Percentiles rank a stretch among this genome's conserved stretches.
Evolutionary conservation across 1,139 yeast species (phyloP).

Genomic region (Magnusiomyces suaveolens): DNA sequence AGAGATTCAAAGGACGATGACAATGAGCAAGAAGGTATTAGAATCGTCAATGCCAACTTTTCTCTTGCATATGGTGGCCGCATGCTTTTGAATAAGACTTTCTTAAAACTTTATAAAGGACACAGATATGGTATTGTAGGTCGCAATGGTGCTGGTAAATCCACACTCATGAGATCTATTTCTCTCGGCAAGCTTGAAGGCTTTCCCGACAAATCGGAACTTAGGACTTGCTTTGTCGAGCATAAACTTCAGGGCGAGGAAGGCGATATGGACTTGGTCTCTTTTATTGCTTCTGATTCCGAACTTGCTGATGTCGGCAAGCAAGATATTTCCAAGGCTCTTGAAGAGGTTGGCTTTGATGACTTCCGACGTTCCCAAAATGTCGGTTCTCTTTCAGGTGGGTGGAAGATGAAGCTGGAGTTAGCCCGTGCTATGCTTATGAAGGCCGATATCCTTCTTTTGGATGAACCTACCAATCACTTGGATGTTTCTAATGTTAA

Average conservation of each 20-base stretch:
- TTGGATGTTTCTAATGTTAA: constrained; percentile 89
- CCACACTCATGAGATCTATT: constrained; percentile 93
- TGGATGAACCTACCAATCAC: constrained; percentile 98
- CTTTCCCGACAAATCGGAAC: constrained; percentile 80
- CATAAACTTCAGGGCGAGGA: constrained; percentile 94
- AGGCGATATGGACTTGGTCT: constrained; percentile 78
- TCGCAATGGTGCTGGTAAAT: constrained; percentile 97
- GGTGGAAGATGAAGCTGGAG: constrained; percentile 87
- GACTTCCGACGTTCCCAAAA: constrained; percentile 80
- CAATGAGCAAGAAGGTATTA: constrained; percentile 61
- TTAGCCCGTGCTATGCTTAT: constrained; percentile 96
- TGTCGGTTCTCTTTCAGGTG: constrained; percentile 94
- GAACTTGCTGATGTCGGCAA: constrained; percentile 55
- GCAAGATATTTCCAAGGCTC: constrained; percentile 65
- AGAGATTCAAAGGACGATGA: constrained; percentile 51
- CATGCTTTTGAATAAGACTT: constrained; percentile 90
- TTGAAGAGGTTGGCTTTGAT: constrained; percentile 80
- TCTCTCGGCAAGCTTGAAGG: constrained; percentile 97
- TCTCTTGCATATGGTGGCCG: constrained; percentile 96
- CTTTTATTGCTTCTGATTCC: constrained; percentile 85
- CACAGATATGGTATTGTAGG: constrained; percentile 98
- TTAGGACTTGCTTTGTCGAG: constrained; percentile 93
- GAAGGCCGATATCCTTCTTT: constrained; percentile 88
- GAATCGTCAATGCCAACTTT: constrained; percentile 87
- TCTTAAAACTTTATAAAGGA: constrained; percentile 77